Evolutionary conservation across 768 basidiomycete species (phyloP).

Genomic region (Pulveroboletus sp.): DNA sequence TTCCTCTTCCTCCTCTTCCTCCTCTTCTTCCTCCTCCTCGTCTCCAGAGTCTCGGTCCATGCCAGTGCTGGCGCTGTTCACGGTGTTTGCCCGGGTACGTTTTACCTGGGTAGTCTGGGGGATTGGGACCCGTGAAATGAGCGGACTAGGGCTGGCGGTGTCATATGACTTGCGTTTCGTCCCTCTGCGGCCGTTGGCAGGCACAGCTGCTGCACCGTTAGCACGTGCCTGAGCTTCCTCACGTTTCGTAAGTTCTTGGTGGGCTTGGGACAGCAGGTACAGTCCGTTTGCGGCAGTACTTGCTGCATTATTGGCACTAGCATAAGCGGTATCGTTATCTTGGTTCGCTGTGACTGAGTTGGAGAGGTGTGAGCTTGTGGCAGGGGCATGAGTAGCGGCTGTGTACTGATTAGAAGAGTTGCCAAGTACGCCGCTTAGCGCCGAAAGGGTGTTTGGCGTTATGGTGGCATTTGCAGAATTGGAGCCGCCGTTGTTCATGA

Average conservation of each 20-base stretch:
- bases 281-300: conserved; percentile 83
- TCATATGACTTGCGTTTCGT: conserved; percentile 70
- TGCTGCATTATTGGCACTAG: conserved; percentile 53
- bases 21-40: conserved; percentile 39
- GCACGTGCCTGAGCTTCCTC: conserved; percentile 77
- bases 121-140: conserved; percentile 20
- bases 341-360: conserved; percentile 33
- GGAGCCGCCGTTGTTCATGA: conserved; percentile 64
- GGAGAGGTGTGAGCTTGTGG: conserved; percentile 33
- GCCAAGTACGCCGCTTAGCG: conserved; percentile 73
- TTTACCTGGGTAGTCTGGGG: conserved; percentile 26
- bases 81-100: conserved; percentile 37
- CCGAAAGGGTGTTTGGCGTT: conserved; percentile 54
- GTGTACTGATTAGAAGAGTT: conserved; percentile 23
- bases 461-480: conserved; percentile 41
- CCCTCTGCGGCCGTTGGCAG: conserved; percentile 40
- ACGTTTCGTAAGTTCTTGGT: conserved; percentile 94
- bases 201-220: conserved; percentile 32
- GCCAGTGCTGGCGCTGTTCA: conserved; percentile 26
- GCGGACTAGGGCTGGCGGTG: conserved; percentile 33
- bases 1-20: conserved; percentile 32
- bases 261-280: conserved; percentile 90
- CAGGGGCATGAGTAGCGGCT: conserved; percentile 29
- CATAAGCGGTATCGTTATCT: conserved; percentile 32
- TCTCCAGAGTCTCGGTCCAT: conserved; percentile 36